Conservation (phyloP, 371 early-diverging fungal genomes). For the Syncephalastrum monosporum region DNA sequence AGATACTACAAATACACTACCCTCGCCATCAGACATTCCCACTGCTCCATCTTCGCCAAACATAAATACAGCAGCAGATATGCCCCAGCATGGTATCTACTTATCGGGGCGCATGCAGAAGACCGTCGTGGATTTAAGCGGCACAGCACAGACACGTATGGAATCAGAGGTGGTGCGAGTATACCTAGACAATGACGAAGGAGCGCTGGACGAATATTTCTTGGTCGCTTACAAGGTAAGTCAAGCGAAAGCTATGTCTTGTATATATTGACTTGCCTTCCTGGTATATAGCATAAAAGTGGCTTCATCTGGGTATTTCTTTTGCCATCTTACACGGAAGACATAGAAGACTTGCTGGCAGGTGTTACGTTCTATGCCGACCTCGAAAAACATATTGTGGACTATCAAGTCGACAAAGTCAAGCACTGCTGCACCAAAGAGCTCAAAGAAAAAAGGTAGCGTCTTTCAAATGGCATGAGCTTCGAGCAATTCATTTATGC, state of each 20-base stretch:
- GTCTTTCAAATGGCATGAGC: neutral
- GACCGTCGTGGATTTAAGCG: neutral
- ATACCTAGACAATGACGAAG: constrained; percentile 24
- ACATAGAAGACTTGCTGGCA: constrained; percentile 25
- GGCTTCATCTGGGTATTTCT: constrained; percentile 39
- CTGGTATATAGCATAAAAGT: constrained; percentile 28
- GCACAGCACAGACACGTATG: constrained; percentile 21
- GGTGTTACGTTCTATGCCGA: constrained; percentile 25
- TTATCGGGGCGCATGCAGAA: constrained; percentile 5
- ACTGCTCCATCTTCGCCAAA: constrained; percentile 15
- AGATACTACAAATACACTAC: neutral
- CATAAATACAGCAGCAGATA: constrained; percentile 15
- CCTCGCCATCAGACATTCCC: constrained; percentile 7
- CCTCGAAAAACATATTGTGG: constrained; percentile 24
- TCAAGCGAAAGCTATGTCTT: neutral
- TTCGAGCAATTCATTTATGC: neutral
- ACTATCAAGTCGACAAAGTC: constrained; percentile 24
- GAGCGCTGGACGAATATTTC: constrained; percentile 44
- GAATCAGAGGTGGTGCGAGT: constrained; percentile 41
- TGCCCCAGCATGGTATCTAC: no score
- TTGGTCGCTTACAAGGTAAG: constrained; percentile 56
- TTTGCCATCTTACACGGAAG: constrained; percentile 24
- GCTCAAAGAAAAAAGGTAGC: constrained; percentile 37
- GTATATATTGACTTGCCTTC: neutral
- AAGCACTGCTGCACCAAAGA: constrained; percentile 16